These are phyloP conservation scores for Plasmodium gonderi DNA, from an alignment of 169 alveolate genomes.

Conservation along the genomic window DNA sequence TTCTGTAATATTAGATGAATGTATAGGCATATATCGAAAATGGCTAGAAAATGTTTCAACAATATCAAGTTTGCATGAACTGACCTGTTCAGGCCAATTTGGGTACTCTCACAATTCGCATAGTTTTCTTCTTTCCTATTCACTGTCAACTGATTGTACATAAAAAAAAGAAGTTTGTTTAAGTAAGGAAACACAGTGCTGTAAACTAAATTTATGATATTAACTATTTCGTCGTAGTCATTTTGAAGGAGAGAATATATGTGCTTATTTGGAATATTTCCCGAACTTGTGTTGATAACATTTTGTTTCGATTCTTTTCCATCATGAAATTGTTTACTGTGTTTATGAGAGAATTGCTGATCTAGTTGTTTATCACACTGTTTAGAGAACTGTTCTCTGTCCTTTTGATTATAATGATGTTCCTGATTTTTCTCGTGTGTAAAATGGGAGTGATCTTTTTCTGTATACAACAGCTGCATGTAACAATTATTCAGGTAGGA, in stretches of 20 bases:
- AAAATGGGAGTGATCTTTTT: neutral
- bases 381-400: neutral
- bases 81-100: neutral
- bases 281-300: neutral
- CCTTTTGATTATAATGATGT: no score
- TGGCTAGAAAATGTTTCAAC: constrained; percentile 16
- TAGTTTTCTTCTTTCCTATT: neutral
- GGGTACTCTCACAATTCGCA: no score
- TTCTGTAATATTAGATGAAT: constrained; percentile 31
- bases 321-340: neutral
- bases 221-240: constrained; percentile 10
- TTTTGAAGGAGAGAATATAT: constrained; percentile 22
- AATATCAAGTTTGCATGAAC: constrained; percentile 30
- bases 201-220: constrained; percentile 30
- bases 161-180: constrained; percentile 35
- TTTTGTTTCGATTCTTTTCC: neutral
- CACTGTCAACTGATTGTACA: neutral
- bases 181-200: constrained; percentile 11
- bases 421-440: no score
- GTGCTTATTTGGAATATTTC: neutral
- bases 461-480: constrained; percentile 21
- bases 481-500: constrained; percentile 40
- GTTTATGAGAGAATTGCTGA: neutral
- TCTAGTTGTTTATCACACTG: neutral
- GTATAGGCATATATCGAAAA: constrained; percentile 48